These are phyloP conservation scores for Laguncularia racemosa DNA, from an alignment of 345 rosid genomes.

Conservation along the genomic window DNA sequence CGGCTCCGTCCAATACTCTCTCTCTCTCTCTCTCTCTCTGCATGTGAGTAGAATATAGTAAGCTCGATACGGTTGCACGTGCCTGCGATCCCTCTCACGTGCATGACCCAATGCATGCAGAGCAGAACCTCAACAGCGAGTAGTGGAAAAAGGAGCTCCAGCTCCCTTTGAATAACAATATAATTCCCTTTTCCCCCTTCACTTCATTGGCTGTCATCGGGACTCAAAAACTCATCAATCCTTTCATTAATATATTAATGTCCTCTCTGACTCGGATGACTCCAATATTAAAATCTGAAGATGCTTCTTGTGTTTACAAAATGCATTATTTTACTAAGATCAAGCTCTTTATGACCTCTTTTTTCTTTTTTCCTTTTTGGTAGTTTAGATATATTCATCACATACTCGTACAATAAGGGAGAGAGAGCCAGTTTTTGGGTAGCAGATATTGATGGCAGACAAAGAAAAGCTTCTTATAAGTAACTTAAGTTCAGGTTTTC, in stretches of 20 bases:
- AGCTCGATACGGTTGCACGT: conserved; percentile 23
- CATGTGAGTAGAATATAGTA: background rate
- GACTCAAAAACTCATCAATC: conserved; percentile 27
- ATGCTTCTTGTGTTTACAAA: conserved; percentile 1
- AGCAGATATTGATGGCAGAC: too few relatives aligned
- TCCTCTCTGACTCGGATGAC: background rate
- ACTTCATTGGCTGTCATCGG: conserved; percentile 54
- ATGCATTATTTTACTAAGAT: too few relatives aligned
- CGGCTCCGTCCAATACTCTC: conserved; percentile 4
- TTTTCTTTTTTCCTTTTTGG: too few relatives aligned
- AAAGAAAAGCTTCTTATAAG: too few relatives aligned
- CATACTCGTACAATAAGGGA: too few relatives aligned
- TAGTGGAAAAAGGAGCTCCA: conserved; percentile 6
- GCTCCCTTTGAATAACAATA: conserved; percentile 2
- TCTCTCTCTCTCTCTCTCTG: background rate
- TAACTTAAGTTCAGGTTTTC: too few relatives aligned
- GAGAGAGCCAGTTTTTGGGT: too few relatives aligned
- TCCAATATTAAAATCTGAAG: background rate
- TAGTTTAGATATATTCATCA: too few relatives aligned
- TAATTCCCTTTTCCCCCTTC: conserved; percentile 29
- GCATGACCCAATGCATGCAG: conserved; percentile 13
- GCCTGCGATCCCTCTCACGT: conserved; percentile 21
- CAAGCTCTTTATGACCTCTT: too few relatives aligned
- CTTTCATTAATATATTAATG: conserved; percentile 6
- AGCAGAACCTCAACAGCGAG: background rate